Percentiles rank a stretch among this genome's conserved stretches.
Evolutionary conservation across 148 eudicot species (phyloP).

Genomic region (Pouteria glomerata): DNA sequence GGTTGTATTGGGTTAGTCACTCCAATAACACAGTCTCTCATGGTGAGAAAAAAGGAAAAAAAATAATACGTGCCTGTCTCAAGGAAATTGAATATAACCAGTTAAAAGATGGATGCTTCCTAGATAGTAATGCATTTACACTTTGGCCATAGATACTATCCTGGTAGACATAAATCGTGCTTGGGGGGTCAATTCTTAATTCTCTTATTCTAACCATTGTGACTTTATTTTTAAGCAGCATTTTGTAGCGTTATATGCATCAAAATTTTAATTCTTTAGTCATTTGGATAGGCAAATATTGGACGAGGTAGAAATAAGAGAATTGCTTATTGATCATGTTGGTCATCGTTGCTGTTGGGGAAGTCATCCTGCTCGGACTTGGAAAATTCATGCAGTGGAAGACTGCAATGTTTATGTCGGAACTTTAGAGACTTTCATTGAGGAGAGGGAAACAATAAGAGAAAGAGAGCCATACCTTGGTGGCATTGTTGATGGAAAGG

Average conservation of each 20-base stretch:
- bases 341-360: slow-evolving; percentile 99
- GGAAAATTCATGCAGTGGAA: slow-evolving; percentile 80
- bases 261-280: neutral
- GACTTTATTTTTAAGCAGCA: neutral
- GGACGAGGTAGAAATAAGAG: slow-evolving; percentile 93
- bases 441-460: slow-evolving; percentile 69
- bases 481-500: slow-evolving; percentile 54
- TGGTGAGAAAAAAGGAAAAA: neutral
- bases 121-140: neutral
- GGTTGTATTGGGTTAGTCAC: neutral
- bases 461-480: slow-evolving; percentile 62
- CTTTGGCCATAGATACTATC: neutral
- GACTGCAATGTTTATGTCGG: slow-evolving; percentile 99
- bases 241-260: neutral
- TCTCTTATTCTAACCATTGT: neutral
- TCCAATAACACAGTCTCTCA: neutral
- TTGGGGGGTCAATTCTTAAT: neutral
- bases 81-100: neutral
- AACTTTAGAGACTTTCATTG: slow-evolving; percentile 80
- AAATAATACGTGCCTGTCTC: neutral
- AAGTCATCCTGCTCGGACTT: slow-evolving; percentile 91
- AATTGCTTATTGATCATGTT: slow-evolving; percentile 85
- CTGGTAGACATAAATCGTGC: neutral
- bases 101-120: neutral
- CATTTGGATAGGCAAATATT: slow-evolving; percentile 54